phyloP scores from a whole-genome alignment of 108 stramenopile species.

The Aurantiochytrium sp. region DNA sequence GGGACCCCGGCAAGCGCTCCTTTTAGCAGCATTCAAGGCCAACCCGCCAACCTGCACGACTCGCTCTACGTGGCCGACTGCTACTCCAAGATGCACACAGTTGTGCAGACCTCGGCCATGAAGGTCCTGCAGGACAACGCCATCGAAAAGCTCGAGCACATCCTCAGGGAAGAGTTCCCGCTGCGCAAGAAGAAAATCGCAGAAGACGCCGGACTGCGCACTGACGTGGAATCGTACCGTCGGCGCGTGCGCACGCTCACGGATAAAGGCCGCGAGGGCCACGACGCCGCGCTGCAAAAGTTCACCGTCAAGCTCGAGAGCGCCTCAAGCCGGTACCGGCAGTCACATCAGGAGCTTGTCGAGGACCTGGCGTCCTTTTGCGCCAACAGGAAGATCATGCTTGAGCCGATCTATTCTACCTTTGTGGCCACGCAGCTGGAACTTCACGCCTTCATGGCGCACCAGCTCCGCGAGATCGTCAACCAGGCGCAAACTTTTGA shows the following conservation, averaged over 20 bases:
- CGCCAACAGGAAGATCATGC: not conserved
- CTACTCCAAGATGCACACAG: not conserved
- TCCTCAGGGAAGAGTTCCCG: not conserved
- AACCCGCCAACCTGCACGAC: not conserved
- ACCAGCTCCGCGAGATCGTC: not conserved
- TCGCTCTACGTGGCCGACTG: not conserved
- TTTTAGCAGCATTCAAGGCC: not conserved
- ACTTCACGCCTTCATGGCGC: not conserved
- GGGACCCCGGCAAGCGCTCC: not conserved
- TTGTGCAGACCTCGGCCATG: not conserved
- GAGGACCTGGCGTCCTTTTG: not conserved
- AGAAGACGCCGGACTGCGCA: not conserved
- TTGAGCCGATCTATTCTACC: not conserved
- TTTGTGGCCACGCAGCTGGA: conserved; percentile 24
- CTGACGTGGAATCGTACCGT: not conserved
- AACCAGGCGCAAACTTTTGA: not conserved
- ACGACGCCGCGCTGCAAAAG: not conserved
- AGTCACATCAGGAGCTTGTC: not conserved
- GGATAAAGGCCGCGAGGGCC: not conserved
- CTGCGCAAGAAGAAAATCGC: not conserved
- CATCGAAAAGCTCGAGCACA: not conserved
- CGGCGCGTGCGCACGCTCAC: not conserved
- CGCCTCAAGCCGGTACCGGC: not conserved
- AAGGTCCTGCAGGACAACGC: not conserved
- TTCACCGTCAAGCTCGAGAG: not conserved